Evolutionary conservation across 2,329 filamentous ascomycete species (phyloP), one percentile per base, ranked within the genome.

Genomic region (Colletotrichum graminicola): DNA sequence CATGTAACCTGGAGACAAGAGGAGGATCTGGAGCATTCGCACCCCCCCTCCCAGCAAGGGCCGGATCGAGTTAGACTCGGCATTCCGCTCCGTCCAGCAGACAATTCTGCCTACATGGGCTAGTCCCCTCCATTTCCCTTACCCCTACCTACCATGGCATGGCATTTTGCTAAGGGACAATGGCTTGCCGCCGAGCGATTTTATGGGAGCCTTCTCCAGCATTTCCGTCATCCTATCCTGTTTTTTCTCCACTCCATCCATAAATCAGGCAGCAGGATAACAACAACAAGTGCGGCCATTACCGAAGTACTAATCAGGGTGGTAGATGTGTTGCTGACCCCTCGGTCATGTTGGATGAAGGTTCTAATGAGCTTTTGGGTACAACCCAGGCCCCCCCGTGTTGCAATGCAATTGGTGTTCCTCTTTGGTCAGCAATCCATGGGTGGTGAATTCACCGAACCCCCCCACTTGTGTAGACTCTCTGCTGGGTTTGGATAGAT

Each of bases 11-110:
- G 49, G 32, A 55, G 8, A 52, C 54, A 45, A 61, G 21, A 65
- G 66, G 66, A 69, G 66, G 66, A 69, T 52, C 54, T 54, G 32
- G 34, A 60, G 39, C 59, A 66, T 49, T 69, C 34, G 47, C 47
- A 39, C 45, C 26, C 32, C 36, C 34, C 45, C 26, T 32, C 36
- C 34, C 26, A 39, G 47, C 64, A 29, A 63, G 51, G 47, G 47
- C 56, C 64, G 34, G 32, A 70, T 72, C 54, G 61, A 70, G 69
- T 70, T 72, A 72, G 69, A 60, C 66, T 72, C 69, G 69, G 69
- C 69, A 72, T 70, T 72, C 45, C 66, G 69, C 69, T 70, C 69
- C 69, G 69, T 71, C 57, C 64, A 71, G 65, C 68, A 68, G 68
- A 45, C 36, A 70, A 43, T 66, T 66, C 66, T 70, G 54, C 45